Percentiles rank a stretch among this genome's conserved stretches.
These are phyloP conservation scores for Agastache rugosa DNA, from an alignment of 257 asterid genomes.

Conservation along the genomic window DNA sequence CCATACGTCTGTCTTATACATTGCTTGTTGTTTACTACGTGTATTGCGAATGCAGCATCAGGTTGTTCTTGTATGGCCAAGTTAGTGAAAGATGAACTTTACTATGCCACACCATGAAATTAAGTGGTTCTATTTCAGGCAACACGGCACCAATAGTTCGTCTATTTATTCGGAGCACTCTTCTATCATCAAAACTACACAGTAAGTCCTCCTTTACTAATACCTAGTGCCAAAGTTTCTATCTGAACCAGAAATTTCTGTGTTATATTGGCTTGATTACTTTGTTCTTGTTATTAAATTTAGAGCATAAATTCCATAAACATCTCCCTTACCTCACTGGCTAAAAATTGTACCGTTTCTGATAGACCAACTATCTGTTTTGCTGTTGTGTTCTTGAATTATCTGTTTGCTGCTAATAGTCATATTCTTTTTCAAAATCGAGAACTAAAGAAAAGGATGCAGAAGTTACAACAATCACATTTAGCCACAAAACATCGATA, in stretches of 20 bases:
- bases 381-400: background rate
- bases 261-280: background rate
- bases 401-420: background rate
- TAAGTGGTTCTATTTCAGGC: conserved; percentile 36
- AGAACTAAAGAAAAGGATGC: background rate
- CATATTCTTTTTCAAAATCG: background rate
- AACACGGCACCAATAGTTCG: conserved; percentile 12
- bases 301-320: background rate
- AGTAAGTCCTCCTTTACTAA: conserved; percentile 31
- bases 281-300: background rate
- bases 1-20: background rate
- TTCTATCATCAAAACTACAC: conserved; percentile 25
- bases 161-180: conserved; percentile 26
- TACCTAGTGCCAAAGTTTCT: background rate
- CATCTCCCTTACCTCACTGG: background rate
- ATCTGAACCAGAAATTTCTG: background rate
- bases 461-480: background rate
- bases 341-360: background rate
- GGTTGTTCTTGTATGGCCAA: conserved; percentile 23
- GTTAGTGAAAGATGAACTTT: conserved; percentile 6
- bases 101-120: conserved; percentile 18
- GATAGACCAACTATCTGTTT: background rate
- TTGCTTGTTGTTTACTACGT: background rate
- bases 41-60: conserved; percentile 14
- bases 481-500: conserved; percentile 10